Conservation (phyloP, 352 stramenopile genomes). For the Pythium insidiosum region DNA sequence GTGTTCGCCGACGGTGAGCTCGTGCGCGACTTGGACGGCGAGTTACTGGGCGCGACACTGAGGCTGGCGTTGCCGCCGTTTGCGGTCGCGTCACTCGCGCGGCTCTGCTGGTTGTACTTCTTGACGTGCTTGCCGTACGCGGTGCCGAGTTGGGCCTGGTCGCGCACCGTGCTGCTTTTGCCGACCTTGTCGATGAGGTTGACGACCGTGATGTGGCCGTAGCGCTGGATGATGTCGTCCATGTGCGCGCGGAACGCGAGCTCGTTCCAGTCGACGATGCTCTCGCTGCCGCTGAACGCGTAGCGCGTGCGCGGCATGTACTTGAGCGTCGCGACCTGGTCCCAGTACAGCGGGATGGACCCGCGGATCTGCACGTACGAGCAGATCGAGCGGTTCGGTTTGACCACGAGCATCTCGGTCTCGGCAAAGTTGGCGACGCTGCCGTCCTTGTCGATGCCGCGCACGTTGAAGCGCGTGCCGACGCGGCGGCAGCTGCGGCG, state of each 20-base stretch:
- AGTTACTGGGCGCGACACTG: constrained; percentile 14
- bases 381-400: constrained; percentile 55
- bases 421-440: constrained; percentile 92
- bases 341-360: constrained; percentile 94
- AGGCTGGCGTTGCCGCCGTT: neutral
- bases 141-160: constrained; percentile 87
- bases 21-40: constrained; percentile 19
- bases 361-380: constrained; percentile 92
- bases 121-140: constrained; percentile 83
- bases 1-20: constrained; percentile 8
- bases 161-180: constrained; percentile 51
- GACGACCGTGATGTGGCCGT: constrained; percentile 76
- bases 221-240: constrained; percentile 62
- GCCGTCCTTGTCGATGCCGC: constrained; percentile 86
- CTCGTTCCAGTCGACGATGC: constrained; percentile 69
- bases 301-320: constrained; percentile 88
- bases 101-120: constrained; percentile 75
- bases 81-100: too few relatives aligned
- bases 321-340: constrained; percentile 82
- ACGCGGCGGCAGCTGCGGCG: constrained; percentile 70
- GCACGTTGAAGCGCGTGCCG: constrained; percentile 88
- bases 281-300: constrained; percentile 43
- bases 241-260: constrained; percentile 61
- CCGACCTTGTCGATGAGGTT: constrained; percentile 91
- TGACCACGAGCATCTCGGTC: constrained; percentile 89